Evolutionary conservation across 2,329 filamentous ascomycete species (phyloP).

Genomic region (Hymenoscyphus linearis): DNA sequence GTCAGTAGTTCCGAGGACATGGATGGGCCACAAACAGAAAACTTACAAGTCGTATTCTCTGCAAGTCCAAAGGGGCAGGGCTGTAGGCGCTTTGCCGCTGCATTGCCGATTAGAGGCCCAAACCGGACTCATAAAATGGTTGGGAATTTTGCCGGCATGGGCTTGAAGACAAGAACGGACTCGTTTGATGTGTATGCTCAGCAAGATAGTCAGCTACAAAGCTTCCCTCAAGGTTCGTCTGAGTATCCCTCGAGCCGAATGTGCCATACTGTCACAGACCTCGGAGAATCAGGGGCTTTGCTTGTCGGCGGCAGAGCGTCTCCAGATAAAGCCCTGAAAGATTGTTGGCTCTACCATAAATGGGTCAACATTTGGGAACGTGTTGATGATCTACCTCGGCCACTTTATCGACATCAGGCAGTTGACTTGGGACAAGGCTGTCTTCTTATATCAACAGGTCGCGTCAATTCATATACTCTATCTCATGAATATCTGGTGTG

Average conservation of each 20-base stretch:
- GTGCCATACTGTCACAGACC: constrained; percentile 70
- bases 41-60: constrained; percentile 29
- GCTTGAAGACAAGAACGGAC: constrained; percentile 36
- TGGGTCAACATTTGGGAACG: constrained; percentile 53
- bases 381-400: constrained; percentile 59
- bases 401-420: constrained; percentile 71
- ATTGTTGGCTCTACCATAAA: constrained; percentile 70
- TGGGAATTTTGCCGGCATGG: constrained; percentile 32
- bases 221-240: neutral
- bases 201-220: neutral
- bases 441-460: constrained; percentile 37
- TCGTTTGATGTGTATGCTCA: constrained; percentile 39
- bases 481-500: constrained; percentile 26
- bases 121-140: constrained; percentile 32
- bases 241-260: constrained; percentile 46
- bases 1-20: neutral
- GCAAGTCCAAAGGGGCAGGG: constrained; percentile 38
- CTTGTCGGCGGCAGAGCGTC: constrained; percentile 76
- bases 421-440: constrained; percentile 45
- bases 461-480: constrained; percentile 25
- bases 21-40: neutral
- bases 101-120: constrained; percentile 38
- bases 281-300: constrained; percentile 54
- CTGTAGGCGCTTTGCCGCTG: constrained; percentile 56
- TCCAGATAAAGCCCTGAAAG: constrained; percentile 60